Conservation (phyloP, 345 rosid species). For the Eucalyptus cloeziana region DNA sequence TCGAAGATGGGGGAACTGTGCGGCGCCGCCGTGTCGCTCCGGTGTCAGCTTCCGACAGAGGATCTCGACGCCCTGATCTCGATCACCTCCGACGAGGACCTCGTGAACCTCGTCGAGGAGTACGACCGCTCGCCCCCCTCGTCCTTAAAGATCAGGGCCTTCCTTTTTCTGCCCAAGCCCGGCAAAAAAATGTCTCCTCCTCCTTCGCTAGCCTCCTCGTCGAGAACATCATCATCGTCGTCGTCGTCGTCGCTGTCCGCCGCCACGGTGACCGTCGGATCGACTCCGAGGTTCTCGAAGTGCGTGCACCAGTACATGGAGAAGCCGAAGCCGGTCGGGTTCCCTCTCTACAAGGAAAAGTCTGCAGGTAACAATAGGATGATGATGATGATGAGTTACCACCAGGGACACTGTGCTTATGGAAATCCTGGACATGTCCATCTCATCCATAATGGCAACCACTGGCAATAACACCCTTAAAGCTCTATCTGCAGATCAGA, state of each 20-base stretch:
- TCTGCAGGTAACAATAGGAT: constrained; percentile 10
- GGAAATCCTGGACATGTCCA: constrained; percentile 33
- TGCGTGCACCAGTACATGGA: constrained; percentile 3
- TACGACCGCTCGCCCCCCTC: constrained; percentile 47
- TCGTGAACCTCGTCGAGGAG: constrained; percentile 79
- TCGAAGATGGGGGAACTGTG: constrained; percentile 64
- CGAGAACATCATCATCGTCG: constrained; percentile 22
- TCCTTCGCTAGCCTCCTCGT: constrained; percentile 27
- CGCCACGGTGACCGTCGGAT: neutral
- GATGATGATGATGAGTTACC: constrained; percentile 1
- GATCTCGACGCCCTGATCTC: constrained; percentile 86
- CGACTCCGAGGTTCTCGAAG: constrained; percentile 23
- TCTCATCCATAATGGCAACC: constrained; percentile 50
- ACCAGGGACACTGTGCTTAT: constrained; percentile 34
- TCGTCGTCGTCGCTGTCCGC: neutral
- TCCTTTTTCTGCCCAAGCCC: constrained; percentile 46
- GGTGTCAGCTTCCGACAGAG: constrained; percentile 85
- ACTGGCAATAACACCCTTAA: constrained; percentile 38
- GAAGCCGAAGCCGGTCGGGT: neutral
- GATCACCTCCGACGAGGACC: constrained; percentile 78
- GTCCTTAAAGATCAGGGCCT: constrained; percentile 67
- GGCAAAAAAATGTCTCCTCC: constrained; percentile 18
- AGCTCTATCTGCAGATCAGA: neutral
- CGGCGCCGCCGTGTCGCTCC: constrained; percentile 36
- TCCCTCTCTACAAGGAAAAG: constrained; percentile 8